phyloP scores from a whole-genome alignment of 805 yeast genomes.

The Metschnikowia reukaufii region DNA sequence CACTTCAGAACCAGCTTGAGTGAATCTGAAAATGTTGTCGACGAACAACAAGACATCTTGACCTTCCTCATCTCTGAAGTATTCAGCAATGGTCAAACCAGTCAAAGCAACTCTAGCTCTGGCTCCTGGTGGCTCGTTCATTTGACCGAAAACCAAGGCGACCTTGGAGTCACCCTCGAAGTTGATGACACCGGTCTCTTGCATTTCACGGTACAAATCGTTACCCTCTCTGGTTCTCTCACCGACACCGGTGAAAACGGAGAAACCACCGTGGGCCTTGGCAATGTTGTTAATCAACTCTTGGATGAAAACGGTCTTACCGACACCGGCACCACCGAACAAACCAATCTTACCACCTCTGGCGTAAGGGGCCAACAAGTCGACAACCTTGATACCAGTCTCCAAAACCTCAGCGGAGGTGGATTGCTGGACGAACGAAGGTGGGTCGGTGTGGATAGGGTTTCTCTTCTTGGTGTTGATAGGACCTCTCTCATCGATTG shows the following conservation, averaged over 20 bases:
- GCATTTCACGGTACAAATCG: conserved; percentile 99
- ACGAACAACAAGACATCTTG: conserved; percentile 99
- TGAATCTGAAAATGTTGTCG: conserved; percentile 99
- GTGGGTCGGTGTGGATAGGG: conserved; percentile 99
- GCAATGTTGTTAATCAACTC: conserved; percentile 99
- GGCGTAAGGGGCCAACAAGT: conserved; percentile 98
- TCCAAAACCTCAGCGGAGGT: conserved; percentile 97
- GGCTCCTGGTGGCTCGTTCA: conserved; percentile 99
- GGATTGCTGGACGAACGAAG: conserved; percentile 93
- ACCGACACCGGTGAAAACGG: conserved; percentile 99
- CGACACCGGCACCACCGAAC: conserved; percentile 99
- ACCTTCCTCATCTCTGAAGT: conserved; percentile 99
- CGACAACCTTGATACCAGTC: conserved; percentile 99
- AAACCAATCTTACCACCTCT: conserved; percentile 99
- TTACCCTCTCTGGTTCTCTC: conserved; percentile 99
- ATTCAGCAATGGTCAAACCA: conserved; percentile 99
- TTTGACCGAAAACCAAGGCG: conserved; percentile 98
- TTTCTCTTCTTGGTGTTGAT: conserved; percentile 86
- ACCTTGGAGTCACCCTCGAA: conserved; percentile 99
- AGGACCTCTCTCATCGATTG: conserved; percentile 99
- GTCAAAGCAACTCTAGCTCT: conserved; percentile 99
- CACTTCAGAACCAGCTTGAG: conserved; percentile 99
- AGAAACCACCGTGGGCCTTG: conserved; percentile 99
- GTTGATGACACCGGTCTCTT: conserved; percentile 99
- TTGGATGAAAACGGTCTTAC: conserved; percentile 99